Base-by-base conservation (phyloP, 2,329 filamentous ascomycete species). In the Beauveria varroae region DNA sequence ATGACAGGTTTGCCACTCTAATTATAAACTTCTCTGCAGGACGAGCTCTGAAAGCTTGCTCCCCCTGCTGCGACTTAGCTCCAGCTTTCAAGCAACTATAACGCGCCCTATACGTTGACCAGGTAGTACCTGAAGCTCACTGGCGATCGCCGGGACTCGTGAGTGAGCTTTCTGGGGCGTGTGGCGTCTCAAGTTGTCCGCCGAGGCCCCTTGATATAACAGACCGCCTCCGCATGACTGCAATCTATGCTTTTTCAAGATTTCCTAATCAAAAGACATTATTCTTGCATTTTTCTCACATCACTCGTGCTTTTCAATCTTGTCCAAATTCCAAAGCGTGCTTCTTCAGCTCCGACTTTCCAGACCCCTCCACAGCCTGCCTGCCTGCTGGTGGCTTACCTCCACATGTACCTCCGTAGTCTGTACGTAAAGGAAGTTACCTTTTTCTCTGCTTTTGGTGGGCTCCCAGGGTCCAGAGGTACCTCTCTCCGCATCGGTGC, bases 141-240 rank as follows among this genome's bases (percentile, higher is more conserved):
- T 43, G 46, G 46, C 37, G 56, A 58, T 58, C 46, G 34, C 47
- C 22, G 26, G 47, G 55, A 20, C n/a, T 30, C 30, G 28, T 50
- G 57, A 37, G n/a, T 37, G 34, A 52, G 30, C 46, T 37, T 52
- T 59, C 57, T 59, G 57, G 57, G 57, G 57, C 57, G 37, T 18
- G 57, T 59, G 57, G 57, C 57, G 57, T 59, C 57, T 59, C 57
- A 59, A 43, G 57, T 59, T 43, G 56, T 24, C 30, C 34, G 34
- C 44, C 28, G 41, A 41, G n/a, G n/a, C 46, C 57, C 57, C 57
- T 40, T 43, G 46, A 40, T 28, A 59, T 34, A 47, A 22, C 24
- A 44, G 37, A 30, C 47, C 30, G 46, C 30, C 6, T 44, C 8
- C 37, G 57, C 57, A 59, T 59, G 40, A 59, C 37, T n/a, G 26